These are phyloP conservation scores for Hypoxylon crocopeplum DNA, from an alignment of 495 filamentous ascomycete species.

Conservation along the genomic window DNA sequence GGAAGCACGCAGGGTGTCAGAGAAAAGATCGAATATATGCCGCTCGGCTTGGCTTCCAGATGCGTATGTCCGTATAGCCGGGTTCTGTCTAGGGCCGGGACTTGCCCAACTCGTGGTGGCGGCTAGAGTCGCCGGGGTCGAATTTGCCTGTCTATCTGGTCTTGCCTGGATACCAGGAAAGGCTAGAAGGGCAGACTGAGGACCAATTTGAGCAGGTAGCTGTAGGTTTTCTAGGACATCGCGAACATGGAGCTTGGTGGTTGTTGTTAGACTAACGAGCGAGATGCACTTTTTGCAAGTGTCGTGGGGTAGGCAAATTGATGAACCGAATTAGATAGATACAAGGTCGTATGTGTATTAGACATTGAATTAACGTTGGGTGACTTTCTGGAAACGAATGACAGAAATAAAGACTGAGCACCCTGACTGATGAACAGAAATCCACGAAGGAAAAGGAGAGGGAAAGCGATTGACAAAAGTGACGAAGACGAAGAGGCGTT, in stretches of 20 bases:
- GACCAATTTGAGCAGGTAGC: neutral
- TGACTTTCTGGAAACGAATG: constrained; percentile 23
- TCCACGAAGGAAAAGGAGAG: neutral
- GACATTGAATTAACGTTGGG: constrained; percentile 6
- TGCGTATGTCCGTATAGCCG: constrained; percentile 39
- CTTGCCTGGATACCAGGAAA: constrained; percentile 3
- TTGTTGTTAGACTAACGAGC: constrained; percentile 21
- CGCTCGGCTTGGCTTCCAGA: constrained; percentile 32
- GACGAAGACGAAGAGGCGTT: constrained; percentile 25
- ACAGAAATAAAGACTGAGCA: constrained; percentile 9
- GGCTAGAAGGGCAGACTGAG: constrained; percentile 8
- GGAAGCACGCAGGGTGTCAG: constrained; percentile 1
- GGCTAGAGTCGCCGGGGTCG: neutral
- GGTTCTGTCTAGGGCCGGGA: constrained; percentile 24
- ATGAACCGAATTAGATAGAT: constrained; percentile 20
- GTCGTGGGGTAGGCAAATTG: constrained; percentile 3
- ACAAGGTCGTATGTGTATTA: constrained; percentile 21
- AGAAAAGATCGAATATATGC: constrained; percentile 28
- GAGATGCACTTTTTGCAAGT: constrained; percentile 11
- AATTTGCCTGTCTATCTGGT: constrained; percentile 6
- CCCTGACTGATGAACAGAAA: neutral
- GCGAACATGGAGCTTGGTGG: constrained; percentile 20
- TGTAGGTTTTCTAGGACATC: constrained; percentile 6
- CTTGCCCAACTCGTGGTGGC: constrained; percentile 5
- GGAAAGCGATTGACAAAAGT: neutral